Base-by-base conservation (phyloP, 75 land plant genomes). In the Chamaecyparis obtusa region DNA sequence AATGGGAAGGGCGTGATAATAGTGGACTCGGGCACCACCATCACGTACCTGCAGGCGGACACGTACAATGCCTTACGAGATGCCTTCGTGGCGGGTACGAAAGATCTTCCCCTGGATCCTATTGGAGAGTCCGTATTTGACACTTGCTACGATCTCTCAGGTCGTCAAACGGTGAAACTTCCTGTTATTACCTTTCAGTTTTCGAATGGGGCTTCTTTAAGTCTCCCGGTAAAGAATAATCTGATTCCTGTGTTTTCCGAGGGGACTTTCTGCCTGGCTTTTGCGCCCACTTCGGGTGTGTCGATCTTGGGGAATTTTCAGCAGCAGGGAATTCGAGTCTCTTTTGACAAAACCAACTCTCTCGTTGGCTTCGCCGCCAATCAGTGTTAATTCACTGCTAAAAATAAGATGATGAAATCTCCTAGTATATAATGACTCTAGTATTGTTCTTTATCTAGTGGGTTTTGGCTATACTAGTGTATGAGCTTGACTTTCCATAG, bases 291-390 rank as follows among this genome's bases (percentile, higher is more conserved):
- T 1, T 48, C 90, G 27, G 83, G 90, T 5, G 91, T 97, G 8
- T 92, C 95, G 24, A 95, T 97, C 56, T 89, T 97, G 16, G 99
- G 99, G 37, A 97, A 96, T 90, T 89, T 97, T 36, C 99, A 96
- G 91, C 99, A 97, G 84, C 95, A 51, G 2, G 55, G 55, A 1
- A 51, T 51, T 51, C 55, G 55, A 51, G 55, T 51, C 55, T 13
- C 55, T 51, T 13, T 13, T 51, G 55, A 51, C 55, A 0, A 14
- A 13, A 15, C 14, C 16, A 13, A 51, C 15, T 51, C 55, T 51
- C 55, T 51, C 55, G 55, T 51, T 51, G 55, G 55, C 55, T 51
- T 51, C 2, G 16, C 95, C 49, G 93, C 93, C 86, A 95, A 95
- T 32, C 96, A 91, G 44, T 90, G 96, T 56, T 89, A 91, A 3